Percentiles rank a stretch among this genome's conserved stretches.
These are phyloP conservation scores for Rutidosis leptorrhynchoides DNA, from an alignment of 129 eudicot species.

Conservation along the genomic window DNA sequence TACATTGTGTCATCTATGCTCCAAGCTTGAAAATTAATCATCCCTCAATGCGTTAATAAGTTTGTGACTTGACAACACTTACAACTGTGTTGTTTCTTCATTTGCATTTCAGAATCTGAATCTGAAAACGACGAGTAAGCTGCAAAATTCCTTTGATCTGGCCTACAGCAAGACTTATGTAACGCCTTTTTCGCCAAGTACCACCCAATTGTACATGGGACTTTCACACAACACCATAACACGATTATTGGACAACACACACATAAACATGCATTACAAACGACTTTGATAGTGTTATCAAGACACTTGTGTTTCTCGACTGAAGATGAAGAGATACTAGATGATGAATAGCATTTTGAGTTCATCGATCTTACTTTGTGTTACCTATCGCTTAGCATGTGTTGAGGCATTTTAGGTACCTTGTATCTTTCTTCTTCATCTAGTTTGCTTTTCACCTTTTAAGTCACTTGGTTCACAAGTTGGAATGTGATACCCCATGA, in stretches of 20 bases:
- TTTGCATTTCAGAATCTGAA: conserved; percentile 29
- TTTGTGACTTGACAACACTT: background rate
- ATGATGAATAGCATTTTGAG: conserved; percentile 12
- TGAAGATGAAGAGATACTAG: conserved; percentile 18
- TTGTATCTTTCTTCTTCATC: conserved; percentile 2
- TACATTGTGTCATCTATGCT: too few relatives aligned
- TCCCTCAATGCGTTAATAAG: background rate
- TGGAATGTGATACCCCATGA: conserved; percentile 27
- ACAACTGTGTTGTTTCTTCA: background rate
- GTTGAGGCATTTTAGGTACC: background rate
- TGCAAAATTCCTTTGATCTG: conserved; percentile 28
- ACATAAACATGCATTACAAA: conserved; percentile 40
- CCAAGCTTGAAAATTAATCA: too few relatives aligned
- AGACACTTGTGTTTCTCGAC: conserved; percentile 13
- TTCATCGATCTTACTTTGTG: conserved; percentile 24
- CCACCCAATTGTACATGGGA: conserved; percentile 39
- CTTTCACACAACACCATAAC: conserved; percentile 40
- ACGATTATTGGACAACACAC: conserved; percentile 44
- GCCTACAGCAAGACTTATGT: conserved; percentile 28
- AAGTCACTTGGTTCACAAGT: conserved; percentile 15
- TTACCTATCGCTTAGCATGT: conserved; percentile 7
- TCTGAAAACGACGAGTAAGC: conserved; percentile 50
- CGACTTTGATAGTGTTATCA: conserved; percentile 23
- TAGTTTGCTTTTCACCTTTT: conserved; percentile 18
- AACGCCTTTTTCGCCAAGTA: conserved; percentile 15